Conservation (phyloP, 2,329 filamentous ascomycete species). For the Xylariales sp. region DNA sequence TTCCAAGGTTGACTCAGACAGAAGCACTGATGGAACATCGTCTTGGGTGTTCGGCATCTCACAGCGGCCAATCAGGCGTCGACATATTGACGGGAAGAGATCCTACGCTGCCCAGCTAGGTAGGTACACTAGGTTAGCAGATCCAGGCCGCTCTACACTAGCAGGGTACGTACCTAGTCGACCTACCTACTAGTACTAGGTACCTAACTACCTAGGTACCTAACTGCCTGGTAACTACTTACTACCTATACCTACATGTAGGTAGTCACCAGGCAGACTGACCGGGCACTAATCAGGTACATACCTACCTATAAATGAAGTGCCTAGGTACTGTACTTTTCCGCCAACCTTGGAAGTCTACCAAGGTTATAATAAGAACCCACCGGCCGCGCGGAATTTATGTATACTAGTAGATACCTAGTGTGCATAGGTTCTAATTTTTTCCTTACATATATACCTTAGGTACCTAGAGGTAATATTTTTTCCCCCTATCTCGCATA, state of each 20-base stretch:
- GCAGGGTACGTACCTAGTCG: neutral
- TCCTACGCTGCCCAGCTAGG: neutral
- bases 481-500: neutral
- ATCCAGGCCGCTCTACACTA: too few species aligned
- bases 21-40: slow-evolving; percentile 10
- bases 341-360: neutral
- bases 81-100: neutral
- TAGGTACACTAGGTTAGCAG: too few species aligned
- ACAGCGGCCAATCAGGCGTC: slow-evolving; percentile 7
- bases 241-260: too few species aligned
- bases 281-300: neutral
- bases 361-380: neutral
- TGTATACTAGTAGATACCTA: neutral
- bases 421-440: neutral
- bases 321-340: neutral
- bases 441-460: neutral
- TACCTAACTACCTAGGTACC: too few species aligned
- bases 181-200: neutral
- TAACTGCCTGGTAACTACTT: too few species aligned
- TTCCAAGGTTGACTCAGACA: slow-evolving; percentile 13
- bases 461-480: too few species aligned
- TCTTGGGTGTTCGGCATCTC: neutral
- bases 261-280: too few species aligned
- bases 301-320: neutral
- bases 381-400: neutral